Evolutionary conservation across 148 eudicot species (phyloP), one percentile per base, ranked within the genome.

Genomic region (Rhododendron mucronatum): DNA sequence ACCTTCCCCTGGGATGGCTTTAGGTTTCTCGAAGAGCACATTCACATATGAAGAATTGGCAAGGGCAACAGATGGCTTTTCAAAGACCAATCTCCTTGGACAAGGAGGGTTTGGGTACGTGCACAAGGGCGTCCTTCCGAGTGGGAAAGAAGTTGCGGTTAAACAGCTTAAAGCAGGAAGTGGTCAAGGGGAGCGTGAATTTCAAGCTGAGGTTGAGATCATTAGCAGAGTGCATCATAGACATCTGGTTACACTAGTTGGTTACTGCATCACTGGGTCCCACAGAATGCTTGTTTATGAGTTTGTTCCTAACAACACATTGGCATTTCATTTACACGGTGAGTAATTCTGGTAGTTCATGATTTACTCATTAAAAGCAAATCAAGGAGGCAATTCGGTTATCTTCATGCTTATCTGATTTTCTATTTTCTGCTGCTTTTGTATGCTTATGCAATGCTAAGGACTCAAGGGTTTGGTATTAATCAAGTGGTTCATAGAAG

Each of bases 71-170:
- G 90, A 95, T 91, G 92, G 94, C 47, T 96, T 96, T 84, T 93
- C 99, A 0, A 91, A 95, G 47, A 92, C 94, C 47, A 95, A 96
- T 85, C 92, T 96, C 57, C 91, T 96, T 61, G 99, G 99, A 35
- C 96, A 96, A 89, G 99, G 99, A 88, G 99, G 99, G 73, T 96
- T 96, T 90, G 99, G 99, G 53, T 93, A 93, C 86, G 99, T 96
- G 50, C 98, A 96, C 63, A 92, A 90, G 83, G 99, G 99, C 30
- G 86, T 96, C 84, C 95, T 96, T 87, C 99, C 98, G 1, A 96
- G 94, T 83, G 98, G 99, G 39, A 96, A 96, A 91, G 97, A 96
- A 85, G 95, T 96, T 76, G 99, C 99, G 2, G 93, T 96, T 78
- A 96, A 96, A 91, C 91, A 95, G 87, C 91, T 96, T 78, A 95